Conservation (phyloP, 768 basidiomycete genomes). For the Multifurca ochricompacta region DNA sequence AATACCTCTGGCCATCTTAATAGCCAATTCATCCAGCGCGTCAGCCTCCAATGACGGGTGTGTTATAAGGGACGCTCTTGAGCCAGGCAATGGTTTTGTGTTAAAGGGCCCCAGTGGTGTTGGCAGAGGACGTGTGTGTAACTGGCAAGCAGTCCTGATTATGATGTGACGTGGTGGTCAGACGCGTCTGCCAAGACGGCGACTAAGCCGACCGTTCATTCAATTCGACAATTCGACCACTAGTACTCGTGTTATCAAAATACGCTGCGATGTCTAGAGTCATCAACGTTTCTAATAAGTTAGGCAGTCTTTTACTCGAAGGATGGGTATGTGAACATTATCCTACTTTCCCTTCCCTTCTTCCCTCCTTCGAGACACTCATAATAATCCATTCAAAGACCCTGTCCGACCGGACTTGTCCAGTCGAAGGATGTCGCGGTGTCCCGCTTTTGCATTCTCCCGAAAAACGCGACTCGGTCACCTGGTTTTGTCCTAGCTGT, state of each 20-base stretch:
- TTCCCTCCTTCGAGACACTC: not conserved
- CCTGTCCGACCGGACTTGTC: constrained; percentile 50
- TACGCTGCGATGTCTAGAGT: constrained; percentile 42
- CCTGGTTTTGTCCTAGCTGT: constrained; percentile 60
- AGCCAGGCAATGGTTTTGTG: not conserved
- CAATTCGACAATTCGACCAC: too few relatives aligned
- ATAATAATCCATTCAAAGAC: constrained; percentile 41
- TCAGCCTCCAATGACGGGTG: constrained; percentile 7
- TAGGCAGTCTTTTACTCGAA: constrained; percentile 39
- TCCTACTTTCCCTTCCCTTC: not conserved
- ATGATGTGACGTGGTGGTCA: too few relatives aligned
- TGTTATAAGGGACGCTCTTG: not conserved
- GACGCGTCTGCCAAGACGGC: too few relatives aligned
- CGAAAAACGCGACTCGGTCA: constrained; percentile 34
- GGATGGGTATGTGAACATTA: constrained; percentile 18
- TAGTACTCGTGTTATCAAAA: too few relatives aligned
- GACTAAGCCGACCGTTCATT: too few relatives aligned
- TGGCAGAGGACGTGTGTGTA: too few relatives aligned
- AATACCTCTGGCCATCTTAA: constrained; percentile 46
- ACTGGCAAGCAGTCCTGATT: too few relatives aligned
- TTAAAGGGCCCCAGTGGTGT: too few relatives aligned
- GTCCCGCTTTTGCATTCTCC: constrained; percentile 76
- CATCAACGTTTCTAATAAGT: constrained; percentile 48
- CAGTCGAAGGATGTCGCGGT: constrained; percentile 41
- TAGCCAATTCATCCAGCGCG: constrained; percentile 33